Conservation (phyloP, 2,329 filamentous ascomycete genomes). For the Fusarium sp. region DNA sequence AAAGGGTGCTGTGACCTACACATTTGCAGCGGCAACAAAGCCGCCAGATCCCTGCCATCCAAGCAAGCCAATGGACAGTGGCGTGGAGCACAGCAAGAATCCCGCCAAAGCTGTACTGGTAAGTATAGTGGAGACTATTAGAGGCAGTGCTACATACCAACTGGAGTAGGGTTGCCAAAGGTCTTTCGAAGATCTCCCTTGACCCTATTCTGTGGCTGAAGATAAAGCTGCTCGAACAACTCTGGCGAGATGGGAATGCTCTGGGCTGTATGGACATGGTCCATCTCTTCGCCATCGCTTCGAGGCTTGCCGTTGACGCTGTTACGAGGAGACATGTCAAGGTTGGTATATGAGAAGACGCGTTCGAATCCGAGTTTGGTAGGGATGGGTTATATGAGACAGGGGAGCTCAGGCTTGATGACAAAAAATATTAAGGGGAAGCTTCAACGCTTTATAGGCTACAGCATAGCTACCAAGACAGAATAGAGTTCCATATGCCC, state of each 20-base stretch:
- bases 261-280: slow-evolving; percentile 47
- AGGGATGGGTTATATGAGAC: neutral
- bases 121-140: rapidly evolving
- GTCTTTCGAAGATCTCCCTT: slow-evolving; percentile 60
- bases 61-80: slow-evolving; percentile 44
- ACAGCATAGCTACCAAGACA: neutral
- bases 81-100: slow-evolving; percentile 46
- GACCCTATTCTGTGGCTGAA: slow-evolving; percentile 57
- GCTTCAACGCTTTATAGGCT: neutral
- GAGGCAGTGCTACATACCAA: slow-evolving; percentile 39
- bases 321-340: slow-evolving; percentile 17
- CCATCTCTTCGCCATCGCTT: slow-evolving; percentile 33
- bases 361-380: neutral
- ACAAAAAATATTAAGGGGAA: neutral
- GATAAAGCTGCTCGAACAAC: slow-evolving; percentile 64
- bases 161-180: slow-evolving; percentile 63
- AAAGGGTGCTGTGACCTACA: slow-evolving; percentile 24
- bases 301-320: slow-evolving; percentile 19
- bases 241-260: slow-evolving; percentile 61
- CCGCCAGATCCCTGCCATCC: slow-evolving; percentile 48
- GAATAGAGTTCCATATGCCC: slow-evolving; percentile 4
- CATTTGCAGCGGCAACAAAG: slow-evolving; percentile 45
- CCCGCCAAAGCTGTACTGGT: slow-evolving; percentile 41
- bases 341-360: neutral
- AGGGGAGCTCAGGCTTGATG: neutral